Base-by-base conservation (phyloP, 2,329 filamentous ascomycete species). In the Xylariaceae sp. region DNA sequence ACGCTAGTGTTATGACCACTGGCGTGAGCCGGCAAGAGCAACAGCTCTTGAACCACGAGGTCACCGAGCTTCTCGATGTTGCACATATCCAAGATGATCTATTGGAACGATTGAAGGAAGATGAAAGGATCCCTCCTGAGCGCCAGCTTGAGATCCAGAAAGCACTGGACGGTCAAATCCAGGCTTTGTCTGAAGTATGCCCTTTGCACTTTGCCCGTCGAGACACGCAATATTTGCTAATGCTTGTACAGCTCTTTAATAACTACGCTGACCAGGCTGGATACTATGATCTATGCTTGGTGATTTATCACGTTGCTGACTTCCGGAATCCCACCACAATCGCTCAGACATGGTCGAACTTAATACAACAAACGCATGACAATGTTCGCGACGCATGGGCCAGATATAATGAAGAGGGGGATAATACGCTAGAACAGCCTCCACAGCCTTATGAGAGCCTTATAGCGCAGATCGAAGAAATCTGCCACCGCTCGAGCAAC, bases 21-120 rank as follows among this genome's bases (percentile, higher is more conserved):
- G 87, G 88, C 21, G 77, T 94, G 53, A 82, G 83, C 54, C 79
- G 88, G 40, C 87, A 92, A 60, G 80, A 85, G 49, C 86, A 93
- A 63, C 93, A 96, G 65, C 77, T 90, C 48, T 74, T 97, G 22
- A 80, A 92, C 45, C 88, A 95, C 57, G 83, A 89, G 51, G 86
- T 96, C 20, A 83, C 83, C 3, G 90, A 93, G 55, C 75, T 94
- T 36, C 80, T 98, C 8, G 93, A 98, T 58, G 82, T 97, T 40
- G 92, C 91, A 12, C 92, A 93, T 60, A 93, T 98, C 42, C 93
- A 98, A 65, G 88, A 95, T 61, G 93, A 98, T 58, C 69, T 97
- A 34, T 67, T 97, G 20, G 85, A 90, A 62, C 79, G 88, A 37
- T 71, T 98, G 42, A 81, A 77, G 61, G 76, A 77, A 8, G 93